These are phyloP conservation scores for Quercus variabilis DNA, from an alignment of 306 rosid genomes.

Conservation along the genomic window DNA sequence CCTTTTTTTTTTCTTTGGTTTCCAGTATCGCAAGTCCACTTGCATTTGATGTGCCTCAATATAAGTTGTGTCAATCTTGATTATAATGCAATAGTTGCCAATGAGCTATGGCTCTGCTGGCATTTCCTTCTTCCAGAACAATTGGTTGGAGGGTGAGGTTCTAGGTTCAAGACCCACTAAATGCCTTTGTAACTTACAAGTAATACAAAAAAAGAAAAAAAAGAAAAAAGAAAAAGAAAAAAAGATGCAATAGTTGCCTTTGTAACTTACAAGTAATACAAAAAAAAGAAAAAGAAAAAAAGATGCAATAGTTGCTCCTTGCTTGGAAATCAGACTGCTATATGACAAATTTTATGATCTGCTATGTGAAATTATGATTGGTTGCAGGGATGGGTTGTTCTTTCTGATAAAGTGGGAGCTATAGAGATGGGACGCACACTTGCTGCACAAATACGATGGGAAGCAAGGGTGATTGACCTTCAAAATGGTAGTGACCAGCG, in stretches of 20 bases:
- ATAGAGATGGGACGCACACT: slow-evolving; percentile 84
- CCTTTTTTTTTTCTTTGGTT: background rate
- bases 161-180: too few species aligned
- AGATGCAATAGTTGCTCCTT: slow-evolving; percentile 6
- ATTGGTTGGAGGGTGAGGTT: too few species aligned
- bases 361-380: slow-evolving; percentile 1
- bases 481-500: slow-evolving; percentile 96
- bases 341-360: slow-evolving; percentile 9
- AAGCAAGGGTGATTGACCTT: slow-evolving; percentile 93
- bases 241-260: slow-evolving; percentile 2
- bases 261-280: too few species aligned
- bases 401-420: slow-evolving; percentile 69
- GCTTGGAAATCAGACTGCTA: slow-evolving; percentile 7
- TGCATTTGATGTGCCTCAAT: background rate
- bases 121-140: too few species aligned
- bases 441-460: slow-evolving; percentile 94
- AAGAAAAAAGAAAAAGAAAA: too few species aligned
- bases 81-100: slow-evolving; percentile 3
- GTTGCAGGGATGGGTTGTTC: slow-evolving; percentile 85
- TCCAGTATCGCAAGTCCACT: background rate
- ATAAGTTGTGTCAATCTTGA: background rate
- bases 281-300: too few species aligned
- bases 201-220: too few species aligned
- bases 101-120: too few species aligned
- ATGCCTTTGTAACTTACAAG: too few species aligned